Evolutionary conservation across 2,329 filamentous ascomycete genomes (phyloP).

Genomic region (Arthrinium puccinioides): DNA sequence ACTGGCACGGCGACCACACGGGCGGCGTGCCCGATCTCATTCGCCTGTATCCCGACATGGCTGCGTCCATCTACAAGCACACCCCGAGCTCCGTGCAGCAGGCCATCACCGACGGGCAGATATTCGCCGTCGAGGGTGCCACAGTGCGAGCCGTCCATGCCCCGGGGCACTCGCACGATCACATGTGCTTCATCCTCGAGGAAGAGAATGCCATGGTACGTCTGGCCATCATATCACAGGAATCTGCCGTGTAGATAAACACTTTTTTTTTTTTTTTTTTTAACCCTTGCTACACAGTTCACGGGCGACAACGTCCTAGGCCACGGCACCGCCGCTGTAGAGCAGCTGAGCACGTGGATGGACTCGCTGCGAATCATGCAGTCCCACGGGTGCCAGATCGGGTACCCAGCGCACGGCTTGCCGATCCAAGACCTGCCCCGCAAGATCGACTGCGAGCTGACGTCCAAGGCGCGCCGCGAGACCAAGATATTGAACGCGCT

Average conservation of each 20-base stretch:
- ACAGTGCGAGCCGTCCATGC: conserved; percentile 24
- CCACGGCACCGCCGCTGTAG: conserved; percentile 76
- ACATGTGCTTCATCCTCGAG: conserved; percentile 68
- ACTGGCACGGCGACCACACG: conserved; percentile 86
- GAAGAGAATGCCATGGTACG: conserved; percentile 58
- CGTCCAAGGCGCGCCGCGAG: conserved; percentile 70
- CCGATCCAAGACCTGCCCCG: conserved; percentile 64
- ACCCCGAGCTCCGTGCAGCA: conserved; percentile 42
- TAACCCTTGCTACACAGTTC: too few relatives aligned
- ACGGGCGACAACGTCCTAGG: conserved; percentile 83
- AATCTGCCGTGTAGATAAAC: too few relatives aligned
- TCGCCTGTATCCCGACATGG: conserved; percentile 48
- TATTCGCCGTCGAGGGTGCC: conserved; percentile 38
- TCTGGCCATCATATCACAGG: background rate
- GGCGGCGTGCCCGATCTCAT: conserved; percentile 66
- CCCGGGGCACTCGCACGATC: conserved; percentile 68
- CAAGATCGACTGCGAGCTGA: conserved; percentile 73
- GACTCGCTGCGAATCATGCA: conserved; percentile 60
- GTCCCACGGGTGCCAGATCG: conserved; percentile 52
- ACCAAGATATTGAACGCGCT: conserved; percentile 63
- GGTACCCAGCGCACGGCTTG: conserved; percentile 80
- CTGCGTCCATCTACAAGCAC: conserved; percentile 55
- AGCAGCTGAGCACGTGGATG: conserved; percentile 58
- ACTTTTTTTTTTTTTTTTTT: too few relatives aligned
- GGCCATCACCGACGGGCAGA: conserved; percentile 45